Evolutionary conservation across 192 early-diverging fungal species (phyloP), one percentile per base, ranked within the genome.

Genomic region (Backusella psychrophila): DNA sequence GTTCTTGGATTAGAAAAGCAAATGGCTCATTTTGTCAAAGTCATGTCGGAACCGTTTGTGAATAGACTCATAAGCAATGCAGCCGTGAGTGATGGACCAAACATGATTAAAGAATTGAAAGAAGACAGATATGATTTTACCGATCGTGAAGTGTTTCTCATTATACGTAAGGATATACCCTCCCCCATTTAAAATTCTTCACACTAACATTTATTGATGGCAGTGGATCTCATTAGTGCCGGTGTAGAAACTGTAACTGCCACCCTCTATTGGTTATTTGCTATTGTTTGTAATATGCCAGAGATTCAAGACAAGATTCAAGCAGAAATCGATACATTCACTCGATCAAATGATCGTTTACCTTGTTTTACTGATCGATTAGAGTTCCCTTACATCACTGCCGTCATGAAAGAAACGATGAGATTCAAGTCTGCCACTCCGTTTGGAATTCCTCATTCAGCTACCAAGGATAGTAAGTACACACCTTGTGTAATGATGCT

Each of bases 391-490:
- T 77, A 77, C 53, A 26, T 35, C 66, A 33, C 6, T 21, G 41
- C 75, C 11, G n/a, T 66, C 7, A 33, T 73, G 0, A 76, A 76
- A 23, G 79, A 80, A 49, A 29, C 39, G 0, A 19, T 77, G 36
- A 29, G 75, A 56, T 73, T 46, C 33, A 53, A 53, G 6, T 23
- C 52, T 6, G 52, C 17, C 1, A 53, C 52, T 0, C 52, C 52
- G 6, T 42, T 79, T 34, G 59, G 73, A 14, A 63, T 76, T 26
- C 56, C 74, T 38, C 78, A 79, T 42, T 1, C 8, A 0, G 7
- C 74, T 8, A 75, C 14, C 0, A 35, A 75, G 41, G 78, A 79
- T 29, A 53, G 73, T 69, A 69, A n/a, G 67, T 69, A 38, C 39
- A 2, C 14, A 15, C 0, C 14, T 15, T 15, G 17, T 17, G 8